These are phyloP conservation scores for Jimgerdemannia lactiflua DNA, from an alignment of 192 early-diverging fungal genomes.

Conservation along the genomic window DNA sequence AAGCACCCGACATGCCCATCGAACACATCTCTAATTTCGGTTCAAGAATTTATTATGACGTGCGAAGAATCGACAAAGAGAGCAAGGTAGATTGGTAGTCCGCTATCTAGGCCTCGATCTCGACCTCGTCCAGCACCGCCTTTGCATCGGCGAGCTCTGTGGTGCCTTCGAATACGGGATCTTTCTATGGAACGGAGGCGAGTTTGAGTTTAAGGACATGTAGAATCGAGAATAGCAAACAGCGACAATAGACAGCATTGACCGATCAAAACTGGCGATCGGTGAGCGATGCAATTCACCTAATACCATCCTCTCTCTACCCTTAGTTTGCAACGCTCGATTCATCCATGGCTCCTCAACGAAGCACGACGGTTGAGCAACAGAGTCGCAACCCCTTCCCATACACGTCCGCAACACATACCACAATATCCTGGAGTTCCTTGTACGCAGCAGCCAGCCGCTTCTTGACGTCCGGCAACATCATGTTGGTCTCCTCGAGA, in stretches of 20 bases:
- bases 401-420: background rate
- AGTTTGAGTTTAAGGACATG: background rate
- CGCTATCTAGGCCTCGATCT: background rate
- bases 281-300: no score
- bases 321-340: background rate
- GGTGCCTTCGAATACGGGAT: background rate
- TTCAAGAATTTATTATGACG: no score
- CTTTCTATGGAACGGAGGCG: background rate
- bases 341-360: no score
- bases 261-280: no score
- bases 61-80: no score
- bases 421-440: background rate
- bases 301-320: background rate
- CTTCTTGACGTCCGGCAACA: constrained; percentile 59
- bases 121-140: background rate
- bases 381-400: no score
- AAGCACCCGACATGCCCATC: no score
- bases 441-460: constrained; percentile 37
- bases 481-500: constrained; percentile 53
- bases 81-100: no score
- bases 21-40: no score
- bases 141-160: background rate
- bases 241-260: no score
- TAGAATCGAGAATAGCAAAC: no score
- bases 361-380: no score